Evolutionary conservation across 2,329 filamentous ascomycete genomes (phyloP), one percentile per base, ranked within the genome.

Genomic region (Epichloe sylvatica): DNA sequence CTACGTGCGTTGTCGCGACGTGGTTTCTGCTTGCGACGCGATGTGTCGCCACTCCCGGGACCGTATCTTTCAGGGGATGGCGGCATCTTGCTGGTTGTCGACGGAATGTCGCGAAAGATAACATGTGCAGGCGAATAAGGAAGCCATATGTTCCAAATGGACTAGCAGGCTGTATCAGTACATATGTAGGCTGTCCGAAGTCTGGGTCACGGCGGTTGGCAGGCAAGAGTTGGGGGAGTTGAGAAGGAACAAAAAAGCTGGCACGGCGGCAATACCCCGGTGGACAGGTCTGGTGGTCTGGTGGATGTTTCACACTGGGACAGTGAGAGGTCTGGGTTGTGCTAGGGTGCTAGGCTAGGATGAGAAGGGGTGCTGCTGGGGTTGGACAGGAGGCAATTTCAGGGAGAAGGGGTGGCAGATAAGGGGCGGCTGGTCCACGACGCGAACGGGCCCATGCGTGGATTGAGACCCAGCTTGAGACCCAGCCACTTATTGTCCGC

Each of bases 301-400:
- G 11, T 37, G 8, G 11, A 40, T 54, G 54, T 58, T 55, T 57
- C 56, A 57, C 51, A 52, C 43, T 17, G 13, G 46, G 23, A 45
- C 21, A 34, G 17, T 23, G 19, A n/a, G 25, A 30, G 19, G 17
- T 49, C 48, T 49, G 43, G 40, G 39, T 40, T 52, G 46, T 51
- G 52, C 49, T 46, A 49, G 55, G 55, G 54, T 55, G 56, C 51
- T 45, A 51, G 47, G 55, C 51, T 45, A 51, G 47, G 55, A 56
- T 55, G 56, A 51, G 49, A 51, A 42, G 40, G 38, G 45, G 40
- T 43, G 53, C 40, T 49, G 52, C 49, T 41, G 41, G 54, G 55
- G 57, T 56, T 56, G 51, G 47, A 52, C 45, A 51, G 54, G 49
- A 54, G 47, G 53, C 53, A 57, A 60, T 57, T 58, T 60, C 53